Base-by-base conservation (phyloP, 371 early-diverging fungal species). In the Mucor ambiguus region DNA sequence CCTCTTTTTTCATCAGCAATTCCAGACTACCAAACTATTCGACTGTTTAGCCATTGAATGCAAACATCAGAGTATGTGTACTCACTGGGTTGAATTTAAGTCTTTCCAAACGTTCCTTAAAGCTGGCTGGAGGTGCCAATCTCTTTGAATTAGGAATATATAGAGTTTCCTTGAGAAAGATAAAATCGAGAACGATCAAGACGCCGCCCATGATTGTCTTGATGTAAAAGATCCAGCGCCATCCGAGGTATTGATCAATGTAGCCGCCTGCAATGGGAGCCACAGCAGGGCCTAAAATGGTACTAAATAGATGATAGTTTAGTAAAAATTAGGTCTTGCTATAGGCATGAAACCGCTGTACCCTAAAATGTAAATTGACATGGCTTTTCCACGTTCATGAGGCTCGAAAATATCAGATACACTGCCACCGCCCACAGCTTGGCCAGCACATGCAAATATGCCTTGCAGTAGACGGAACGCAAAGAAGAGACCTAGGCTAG, bases 171-270 rank as follows among this genome's bases (percentile, higher is more conserved):
- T 82, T 80, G 52, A 86, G 63, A 49, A 85, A 79, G 24, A 86
- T 52, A 18, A 78, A 22, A n/a, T 76, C 74, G 4, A 80, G 37
- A 10, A 81, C 56, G 12, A 74, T 64, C 58, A 85, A 68, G 29
- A 75, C 59, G 12, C 81, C 86, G 30, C 87, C 86, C 59, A 84
- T 64, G 30, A 84, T 85, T 11, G 84, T 67, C 44, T 75, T 70
- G 58, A 84, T 66, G 65, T 85, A 85, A 59, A 85, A 85, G 38
- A 82, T 81, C 85, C 85, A 85, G 6, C 83, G 83, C 86, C 88
- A 87, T 5, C 84, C 85, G 3, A 80, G 60, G 44, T 72, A 79
- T 63, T 85, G 77, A 18, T 76, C 78, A 18, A 85, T 67, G 46
- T 81, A 86, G 0, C 88, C 88, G 24, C 88, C 88, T 12, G 85